Evolutionary conservation across 495 filamentous ascomycete species (phyloP).

Genomic region (Rhypophila decipiens): DNA sequence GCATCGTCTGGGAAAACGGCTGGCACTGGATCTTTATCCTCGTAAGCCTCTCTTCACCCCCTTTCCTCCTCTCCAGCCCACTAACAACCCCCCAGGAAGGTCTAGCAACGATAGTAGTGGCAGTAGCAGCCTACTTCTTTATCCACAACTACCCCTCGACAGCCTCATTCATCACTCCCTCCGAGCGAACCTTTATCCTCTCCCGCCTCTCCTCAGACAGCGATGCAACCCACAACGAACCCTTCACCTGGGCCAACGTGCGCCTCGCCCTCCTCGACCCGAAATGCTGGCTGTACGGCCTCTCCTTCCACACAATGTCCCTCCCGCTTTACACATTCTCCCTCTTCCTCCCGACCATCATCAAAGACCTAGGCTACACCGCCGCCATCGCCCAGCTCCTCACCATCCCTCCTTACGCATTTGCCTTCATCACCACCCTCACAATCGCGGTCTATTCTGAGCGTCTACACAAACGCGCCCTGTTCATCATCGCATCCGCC

Average conservation of each 20-base stretch:
- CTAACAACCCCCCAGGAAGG: constrained; percentile 47
- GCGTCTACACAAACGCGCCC: constrained; percentile 46
- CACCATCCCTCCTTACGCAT: constrained; percentile 63
- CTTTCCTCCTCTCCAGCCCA: not conserved
- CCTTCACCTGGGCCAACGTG: constrained; percentile 61
- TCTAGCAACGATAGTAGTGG: constrained; percentile 58
- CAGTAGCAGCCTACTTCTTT: constrained; percentile 58
- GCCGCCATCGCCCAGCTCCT: constrained; percentile 63
- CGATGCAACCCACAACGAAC: constrained; percentile 55
- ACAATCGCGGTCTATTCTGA: constrained; percentile 56
- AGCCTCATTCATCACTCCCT: constrained; percentile 58
- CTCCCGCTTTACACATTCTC: constrained; percentile 73
- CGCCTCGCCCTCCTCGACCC: constrained; percentile 58
- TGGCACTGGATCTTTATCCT: constrained; percentile 86
- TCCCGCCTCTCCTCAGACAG: constrained; percentile 54
- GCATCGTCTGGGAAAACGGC: constrained; percentile 57
- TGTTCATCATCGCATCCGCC: constrained; percentile 55
- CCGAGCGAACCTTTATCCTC: constrained; percentile 55
- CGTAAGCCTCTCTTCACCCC: constrained; percentile 30
- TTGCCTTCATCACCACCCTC: constrained; percentile 55
- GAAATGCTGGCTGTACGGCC: constrained; percentile 68
- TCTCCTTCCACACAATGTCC: constrained; percentile 68
- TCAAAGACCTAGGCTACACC: constrained; percentile 60
- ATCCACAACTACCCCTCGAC: constrained; percentile 68
- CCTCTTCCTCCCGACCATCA: constrained; percentile 73